phyloP scores from a whole-genome alignment of 805 yeast genomes.

The Saccharomyces kudriavzevii region DNA sequence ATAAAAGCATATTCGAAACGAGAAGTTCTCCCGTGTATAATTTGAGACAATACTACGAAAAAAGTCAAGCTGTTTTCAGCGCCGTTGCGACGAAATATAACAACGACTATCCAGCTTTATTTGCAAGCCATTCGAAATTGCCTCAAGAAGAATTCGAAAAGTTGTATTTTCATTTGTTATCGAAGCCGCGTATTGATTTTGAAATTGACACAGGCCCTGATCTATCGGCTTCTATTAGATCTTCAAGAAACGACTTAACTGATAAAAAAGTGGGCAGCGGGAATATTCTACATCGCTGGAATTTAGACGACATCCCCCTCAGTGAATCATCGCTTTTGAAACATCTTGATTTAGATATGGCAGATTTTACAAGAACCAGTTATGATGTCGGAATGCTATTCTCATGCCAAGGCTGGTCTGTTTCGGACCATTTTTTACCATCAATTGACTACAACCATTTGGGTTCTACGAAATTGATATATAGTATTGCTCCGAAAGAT shows the following conservation, averaged over 20 bases:
- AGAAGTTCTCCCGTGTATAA: constrained; percentile 45
- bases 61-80: constrained; percentile 39
- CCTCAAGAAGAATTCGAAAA: constrained; percentile 31
- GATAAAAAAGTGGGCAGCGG: constrained; percentile 14
- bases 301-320: constrained; percentile 46
- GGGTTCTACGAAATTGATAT: constrained; percentile 55
- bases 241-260: constrained; percentile 2
- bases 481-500: constrained; percentile 51
- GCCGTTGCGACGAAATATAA: constrained; percentile 8
- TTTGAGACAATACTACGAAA: constrained; percentile 51
- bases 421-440: constrained; percentile 55
- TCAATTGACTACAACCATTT: constrained; percentile 44
- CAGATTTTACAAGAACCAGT: constrained; percentile 36
- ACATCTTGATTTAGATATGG: constrained; percentile 38
- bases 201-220: constrained; percentile 33
- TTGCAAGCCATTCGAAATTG: constrained; percentile 10
- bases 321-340: constrained; percentile 42
- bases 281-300: constrained; percentile 40
- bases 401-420: constrained; percentile 48
- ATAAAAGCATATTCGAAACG: constrained; percentile 32
- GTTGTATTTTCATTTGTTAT: constrained; percentile 37
- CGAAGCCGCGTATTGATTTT: constrained; percentile 23
- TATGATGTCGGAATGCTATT: constrained; percentile 46
- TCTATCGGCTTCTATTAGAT: constrained; percentile 29
- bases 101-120: constrained; percentile 11